phyloP scores from a whole-genome alignment of 345 rosid species.

The Ceriops decandra region DNA sequence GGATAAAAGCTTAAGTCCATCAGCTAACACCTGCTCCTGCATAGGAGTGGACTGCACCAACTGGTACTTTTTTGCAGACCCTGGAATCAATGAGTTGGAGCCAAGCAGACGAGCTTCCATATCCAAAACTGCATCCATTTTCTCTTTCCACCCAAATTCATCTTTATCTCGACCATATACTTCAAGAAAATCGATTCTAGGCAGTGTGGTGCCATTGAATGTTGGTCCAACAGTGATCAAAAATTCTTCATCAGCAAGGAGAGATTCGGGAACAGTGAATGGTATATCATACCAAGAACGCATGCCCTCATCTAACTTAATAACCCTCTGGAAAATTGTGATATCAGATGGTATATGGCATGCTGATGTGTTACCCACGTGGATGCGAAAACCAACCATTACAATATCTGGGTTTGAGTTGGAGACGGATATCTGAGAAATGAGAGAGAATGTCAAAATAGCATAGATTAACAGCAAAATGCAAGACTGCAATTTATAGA shows the following conservation, averaged over 20 bases:
- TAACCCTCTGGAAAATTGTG: slow-evolving; percentile 78
- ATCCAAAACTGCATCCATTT: slow-evolving; percentile 83
- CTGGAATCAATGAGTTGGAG: slow-evolving; percentile 55
- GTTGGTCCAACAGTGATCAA: slow-evolving; percentile 76
- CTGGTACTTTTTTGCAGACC: slow-evolving; percentile 63
- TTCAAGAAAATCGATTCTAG: slow-evolving; percentile 93
- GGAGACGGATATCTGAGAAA: slow-evolving; percentile 73
- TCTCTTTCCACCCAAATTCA: slow-evolving; percentile 99
- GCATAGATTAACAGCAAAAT: background rate
- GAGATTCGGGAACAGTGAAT: slow-evolving; percentile 92
- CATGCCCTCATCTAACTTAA: slow-evolving; percentile 95
- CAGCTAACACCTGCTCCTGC: slow-evolving; percentile 89
- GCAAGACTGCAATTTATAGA: background rate
- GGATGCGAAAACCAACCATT: slow-evolving; percentile 95
- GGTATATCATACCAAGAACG: slow-evolving; percentile 97
- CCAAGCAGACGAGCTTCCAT: slow-evolving; percentile 97
- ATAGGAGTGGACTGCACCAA: slow-evolving; percentile 61
- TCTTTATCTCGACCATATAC: slow-evolving; percentile 96
- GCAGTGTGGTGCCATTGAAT: slow-evolving; percentile 65
- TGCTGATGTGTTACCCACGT: slow-evolving; percentile 86
- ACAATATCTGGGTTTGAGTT: slow-evolving; percentile 93
- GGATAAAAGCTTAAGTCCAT: slow-evolving; percentile 85
- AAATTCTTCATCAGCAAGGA: slow-evolving; percentile 97
- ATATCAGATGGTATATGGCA: slow-evolving; percentile 91
- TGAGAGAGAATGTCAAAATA: background rate